phyloP scores from a whole-genome alignment of 495 filamentous ascomycete species.

The Aspergillus haitiensis region DNA sequence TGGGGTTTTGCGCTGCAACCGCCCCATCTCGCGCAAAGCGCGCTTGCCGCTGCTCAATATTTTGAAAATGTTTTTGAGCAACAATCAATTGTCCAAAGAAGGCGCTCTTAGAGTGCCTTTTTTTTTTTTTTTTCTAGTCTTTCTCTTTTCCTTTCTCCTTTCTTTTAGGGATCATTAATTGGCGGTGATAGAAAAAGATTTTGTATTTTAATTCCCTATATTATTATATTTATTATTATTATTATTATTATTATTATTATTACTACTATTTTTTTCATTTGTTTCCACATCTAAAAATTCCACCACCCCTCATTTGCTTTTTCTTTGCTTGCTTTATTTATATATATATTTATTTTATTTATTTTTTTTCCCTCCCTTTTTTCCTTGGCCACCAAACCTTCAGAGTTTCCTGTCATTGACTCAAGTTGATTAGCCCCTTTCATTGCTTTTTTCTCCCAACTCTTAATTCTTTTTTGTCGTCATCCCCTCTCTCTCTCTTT shows the following conservation, averaged over 20 bases:
- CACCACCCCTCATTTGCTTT: constrained; percentile 3
- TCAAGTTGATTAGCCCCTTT: not conserved
- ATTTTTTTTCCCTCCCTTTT: constrained; percentile 17
- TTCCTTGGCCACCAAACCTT: constrained; percentile 6
- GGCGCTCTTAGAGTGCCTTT: not conserved
- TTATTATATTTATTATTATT: constrained; percentile 15
- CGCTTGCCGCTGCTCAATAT: constrained; percentile 42
- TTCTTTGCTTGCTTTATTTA: constrained; percentile 16
- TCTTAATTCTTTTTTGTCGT: constrained; percentile 14
- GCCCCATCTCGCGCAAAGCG: constrained; percentile 44
- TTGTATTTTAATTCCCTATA: constrained; percentile 9
- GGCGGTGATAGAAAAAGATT: constrained; percentile 20
- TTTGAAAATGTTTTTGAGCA: not conserved
- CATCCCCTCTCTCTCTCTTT: not conserved
- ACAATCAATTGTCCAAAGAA: constrained; percentile 7
- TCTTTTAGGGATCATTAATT: constrained; percentile 4
- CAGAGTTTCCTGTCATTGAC: constrained; percentile 14
- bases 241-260: constrained; percentile 16
- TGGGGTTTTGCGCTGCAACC: constrained; percentile 44
- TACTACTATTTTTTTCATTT: constrained; percentile 7
- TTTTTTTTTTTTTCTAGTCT: constrained; percentile 4
- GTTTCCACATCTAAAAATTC: constrained; percentile 9
- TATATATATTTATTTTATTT: constrained; percentile 6
- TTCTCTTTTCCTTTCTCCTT: constrained; percentile 8
- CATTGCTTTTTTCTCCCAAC: constrained; percentile 12